Evolutionary conservation across 148 eudicot species (phyloP), one percentile per base, ranked within the genome.

Genomic region (Gaultheria prostrata): DNA sequence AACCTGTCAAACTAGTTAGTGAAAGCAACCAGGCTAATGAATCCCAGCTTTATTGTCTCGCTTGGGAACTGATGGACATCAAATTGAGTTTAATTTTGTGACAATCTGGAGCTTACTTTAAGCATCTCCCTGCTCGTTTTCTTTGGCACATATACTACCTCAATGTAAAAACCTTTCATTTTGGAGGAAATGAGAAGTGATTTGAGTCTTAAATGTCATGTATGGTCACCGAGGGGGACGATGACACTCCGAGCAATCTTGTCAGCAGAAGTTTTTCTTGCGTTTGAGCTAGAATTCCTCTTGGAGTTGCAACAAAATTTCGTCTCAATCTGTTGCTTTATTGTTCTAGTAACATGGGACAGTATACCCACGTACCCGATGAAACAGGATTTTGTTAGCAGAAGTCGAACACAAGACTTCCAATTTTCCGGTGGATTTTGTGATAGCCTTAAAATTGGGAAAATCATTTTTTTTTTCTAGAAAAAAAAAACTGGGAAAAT

Each of bases 101-200:
- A 24, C 33, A 13, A 18, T 56, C 54, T 57, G n/a, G 59, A 35
- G 50, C 49, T 39, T 20, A 56, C 32, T 79, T 35, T 35, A 0
- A 28, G 73, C 73, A 30, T 8, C 70, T 63, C 11, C 21, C n/a
- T 73, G 77, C 28, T 73, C 24, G 35, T 73, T 43, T 39, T 46
- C 24, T 75, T n/a, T 45, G 77, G 51, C 26, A 45, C 15, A 45
- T 75, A n/a, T 67, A 46, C 28, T 59, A n/a, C 48, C 67, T 1
- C 28, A 30, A 3, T 32, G 67, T 53, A 79, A 53, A 53, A 18
- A 24, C 76, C 10, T 71, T 28, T 30, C 35, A 56, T 3, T 79
- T 79, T 20, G 17, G 20, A 43, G 51, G 73, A 79, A 79, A 79
- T 79, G 82, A 35, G 50, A 59, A 59, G 32, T 56, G 26, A 59